Evolutionary conservation across 2,329 filamentous ascomycete genomes (phyloP).

Genomic region (Verticillium isaacii): DNA sequence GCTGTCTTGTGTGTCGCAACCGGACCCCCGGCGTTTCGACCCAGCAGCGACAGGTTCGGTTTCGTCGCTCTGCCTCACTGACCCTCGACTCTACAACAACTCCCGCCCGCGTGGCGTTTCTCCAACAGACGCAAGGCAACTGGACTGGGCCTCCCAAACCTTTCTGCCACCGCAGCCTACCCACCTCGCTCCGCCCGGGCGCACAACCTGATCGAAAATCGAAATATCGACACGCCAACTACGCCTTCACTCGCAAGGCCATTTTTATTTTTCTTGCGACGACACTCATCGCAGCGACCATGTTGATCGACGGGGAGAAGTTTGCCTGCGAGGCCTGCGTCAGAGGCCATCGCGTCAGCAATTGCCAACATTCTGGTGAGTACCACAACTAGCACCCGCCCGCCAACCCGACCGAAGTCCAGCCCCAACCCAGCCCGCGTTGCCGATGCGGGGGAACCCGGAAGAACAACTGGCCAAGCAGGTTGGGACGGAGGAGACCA

Average conservation of each 20-base stretch:
- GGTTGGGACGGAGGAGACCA: neutral
- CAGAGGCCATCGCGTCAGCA: constrained; percentile 96
- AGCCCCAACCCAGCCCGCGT: neutral
- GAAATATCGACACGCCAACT: neutral
- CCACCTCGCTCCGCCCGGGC: neutral
- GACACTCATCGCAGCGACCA: constrained; percentile 25
- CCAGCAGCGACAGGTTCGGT: neutral
- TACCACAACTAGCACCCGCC: constrained; percentile 22
- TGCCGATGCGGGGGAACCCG: neutral
- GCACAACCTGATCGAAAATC: neutral
- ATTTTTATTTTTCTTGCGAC: neutral
- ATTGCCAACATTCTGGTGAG: constrained; percentile 93
- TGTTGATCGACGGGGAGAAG: constrained; percentile 94
- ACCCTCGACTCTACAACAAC: neutral
- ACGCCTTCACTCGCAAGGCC: neutral
- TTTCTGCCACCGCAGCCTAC: neutral
- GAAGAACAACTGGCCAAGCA: constrained; percentile 2
- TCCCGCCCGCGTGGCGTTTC: neutral
- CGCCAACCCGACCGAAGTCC: neutral
- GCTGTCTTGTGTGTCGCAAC: neutral
- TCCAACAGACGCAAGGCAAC: neutral
- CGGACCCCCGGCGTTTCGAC: neutral
- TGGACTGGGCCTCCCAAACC: neutral
- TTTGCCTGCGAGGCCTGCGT: constrained; percentile 98
- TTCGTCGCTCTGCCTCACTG: neutral